These are phyloP conservation scores for Vicia sativa DNA, from an alignment of 306 rosid species.

Conservation along the genomic window DNA sequence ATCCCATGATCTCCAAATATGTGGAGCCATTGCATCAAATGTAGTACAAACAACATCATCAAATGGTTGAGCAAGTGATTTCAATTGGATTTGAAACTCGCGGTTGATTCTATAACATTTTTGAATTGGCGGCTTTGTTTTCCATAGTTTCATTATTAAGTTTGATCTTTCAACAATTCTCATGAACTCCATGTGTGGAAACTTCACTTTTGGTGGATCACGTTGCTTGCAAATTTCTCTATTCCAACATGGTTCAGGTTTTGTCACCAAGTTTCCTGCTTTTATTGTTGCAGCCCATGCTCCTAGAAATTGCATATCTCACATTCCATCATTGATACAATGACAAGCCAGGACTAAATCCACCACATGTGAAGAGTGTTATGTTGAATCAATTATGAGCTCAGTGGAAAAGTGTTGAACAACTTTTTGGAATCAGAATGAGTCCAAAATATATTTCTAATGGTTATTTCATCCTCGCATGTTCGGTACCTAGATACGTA, in stretches of 20 bases:
- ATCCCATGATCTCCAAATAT: slow-evolving; percentile 94
- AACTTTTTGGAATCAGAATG: no score
- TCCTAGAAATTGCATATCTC: slow-evolving; percentile 83
- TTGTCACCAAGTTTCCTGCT: slow-evolving; percentile 49
- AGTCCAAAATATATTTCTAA: no score
- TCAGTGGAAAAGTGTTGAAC: no score
- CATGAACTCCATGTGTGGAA: slow-evolving; percentile 82
- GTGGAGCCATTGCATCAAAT: slow-evolving; percentile 89
- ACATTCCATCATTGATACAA: slow-evolving; percentile 86
- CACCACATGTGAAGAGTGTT: slow-evolving; percentile 72
- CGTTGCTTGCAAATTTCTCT: slow-evolving; percentile 67
- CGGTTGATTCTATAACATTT: slow-evolving; percentile 70
- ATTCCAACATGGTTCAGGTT: slow-evolving; percentile 78
- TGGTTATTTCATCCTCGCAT: no score
- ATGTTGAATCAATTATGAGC: no score
- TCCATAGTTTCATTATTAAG: slow-evolving; percentile 63
- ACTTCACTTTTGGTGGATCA: slow-evolving; percentile 60
- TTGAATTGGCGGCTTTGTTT: slow-evolving; percentile 67
- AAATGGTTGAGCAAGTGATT: slow-evolving; percentile 53
- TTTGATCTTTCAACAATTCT: slow-evolving; percentile 76
- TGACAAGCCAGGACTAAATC: slow-evolving; percentile 92
- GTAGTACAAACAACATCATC: slow-evolving; percentile 57
- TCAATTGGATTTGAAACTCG: slow-evolving; percentile 59
- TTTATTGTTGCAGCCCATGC: slow-evolving; percentile 85
- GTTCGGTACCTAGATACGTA: no score